These are phyloP conservation scores for Jacaranda copaia DNA, from an alignment of 257 asterid genomes.

Conservation along the genomic window DNA sequence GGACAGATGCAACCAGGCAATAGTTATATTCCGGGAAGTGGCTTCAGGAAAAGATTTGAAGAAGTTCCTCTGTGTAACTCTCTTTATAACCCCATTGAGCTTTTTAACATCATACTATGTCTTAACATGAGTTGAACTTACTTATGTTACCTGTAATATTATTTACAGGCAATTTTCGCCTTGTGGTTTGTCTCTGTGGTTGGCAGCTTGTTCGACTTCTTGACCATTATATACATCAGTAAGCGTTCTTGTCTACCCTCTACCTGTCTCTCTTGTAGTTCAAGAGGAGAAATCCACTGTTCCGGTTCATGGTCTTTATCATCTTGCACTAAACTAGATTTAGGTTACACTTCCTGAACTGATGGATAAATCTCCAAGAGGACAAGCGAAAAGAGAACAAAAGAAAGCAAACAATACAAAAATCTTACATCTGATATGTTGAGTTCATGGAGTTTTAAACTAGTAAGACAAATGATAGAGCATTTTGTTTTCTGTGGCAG, in stretches of 20 bases:
- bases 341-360: neutral
- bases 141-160: neutral
- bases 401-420: neutral
- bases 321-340: neutral
- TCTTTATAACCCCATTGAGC: neutral
- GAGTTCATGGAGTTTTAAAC: neutral
- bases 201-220: conserved; percentile 91
- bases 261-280: neutral
- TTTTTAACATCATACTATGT: neutral
- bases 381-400: neutral
- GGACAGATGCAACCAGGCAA: conserved; percentile 63
- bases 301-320: too few relatives aligned
- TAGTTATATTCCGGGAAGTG: conserved; percentile 55
- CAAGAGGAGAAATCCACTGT: too few relatives aligned
- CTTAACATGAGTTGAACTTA: neutral
- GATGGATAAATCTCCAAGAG: neutral
- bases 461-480: conserved; percentile 5
- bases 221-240: conserved; percentile 79
- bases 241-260: conserved; percentile 41
- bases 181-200: conserved; percentile 69
- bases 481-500: conserved; percentile 38
- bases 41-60: conserved; percentile 82
- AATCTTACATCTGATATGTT: neutral
- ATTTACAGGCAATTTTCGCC: conserved; percentile 58
- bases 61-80: conserved; percentile 65